Conservation (phyloP, 2,329 filamentous ascomycete species). For the Diaporthe citrichinensis region DNA sequence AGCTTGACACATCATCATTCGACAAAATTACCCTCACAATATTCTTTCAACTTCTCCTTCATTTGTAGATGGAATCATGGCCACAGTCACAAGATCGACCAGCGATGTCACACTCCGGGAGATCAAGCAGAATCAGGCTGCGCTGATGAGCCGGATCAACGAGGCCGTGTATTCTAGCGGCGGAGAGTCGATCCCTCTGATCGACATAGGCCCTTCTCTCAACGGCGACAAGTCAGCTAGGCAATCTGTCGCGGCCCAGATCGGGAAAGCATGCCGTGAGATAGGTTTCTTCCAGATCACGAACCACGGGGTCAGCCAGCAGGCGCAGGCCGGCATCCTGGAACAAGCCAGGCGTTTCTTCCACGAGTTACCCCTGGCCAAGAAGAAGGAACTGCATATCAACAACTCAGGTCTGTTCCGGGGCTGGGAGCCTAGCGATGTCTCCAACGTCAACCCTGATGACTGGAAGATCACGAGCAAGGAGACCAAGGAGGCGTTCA, state of each 20-base stretch:
- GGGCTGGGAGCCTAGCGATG: conserved; percentile 40
- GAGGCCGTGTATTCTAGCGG: conserved; percentile 10
- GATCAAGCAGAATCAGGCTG: conserved; percentile 25
- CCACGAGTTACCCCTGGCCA: conserved; percentile 38
- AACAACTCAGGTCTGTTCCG: conserved; percentile 39
- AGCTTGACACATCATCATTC: not conserved
- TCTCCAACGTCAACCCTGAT: conserved; percentile 16
- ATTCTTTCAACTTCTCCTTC: not conserved
- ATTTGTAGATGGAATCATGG: not conserved
- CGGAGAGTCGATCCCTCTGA: conserved; percentile 23
- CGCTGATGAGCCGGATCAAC: conserved; percentile 16
- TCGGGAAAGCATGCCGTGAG: conserved; percentile 38
- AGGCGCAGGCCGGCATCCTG: conserved; percentile 42
- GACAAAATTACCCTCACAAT: too few relatives aligned
- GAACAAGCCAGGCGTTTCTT: conserved; percentile 44
- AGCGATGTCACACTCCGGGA: not conserved
- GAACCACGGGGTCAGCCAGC: conserved; percentile 44
- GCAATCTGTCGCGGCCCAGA: not conserved
- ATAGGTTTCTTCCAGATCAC: conserved; percentile 49
- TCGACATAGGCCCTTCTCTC: conserved; percentile 33
- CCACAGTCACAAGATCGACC: not conserved
- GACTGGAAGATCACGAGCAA: conserved; percentile 22
- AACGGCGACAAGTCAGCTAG: conserved; percentile 2
- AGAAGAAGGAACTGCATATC: conserved; percentile 44
- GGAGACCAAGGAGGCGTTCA: conserved; percentile 41